Evolutionary conservation across 345 rosid genomes (phyloP), one percentile per base, ranked within the genome.

Genomic region (Kernera saxatilis): DNA sequence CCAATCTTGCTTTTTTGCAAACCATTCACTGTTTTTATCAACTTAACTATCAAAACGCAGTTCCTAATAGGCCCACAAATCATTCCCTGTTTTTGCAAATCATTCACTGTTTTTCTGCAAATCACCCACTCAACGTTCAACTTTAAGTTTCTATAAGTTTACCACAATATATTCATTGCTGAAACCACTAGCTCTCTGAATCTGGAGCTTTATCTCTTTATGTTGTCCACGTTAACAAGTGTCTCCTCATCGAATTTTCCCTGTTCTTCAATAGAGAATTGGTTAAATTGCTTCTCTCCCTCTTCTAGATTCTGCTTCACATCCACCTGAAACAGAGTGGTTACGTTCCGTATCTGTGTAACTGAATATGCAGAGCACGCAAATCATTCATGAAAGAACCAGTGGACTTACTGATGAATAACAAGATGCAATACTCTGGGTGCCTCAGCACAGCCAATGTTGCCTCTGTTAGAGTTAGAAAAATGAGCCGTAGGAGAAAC

Each of bases 181-280:
- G 64, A 86, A 87, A 54, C 88, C 96, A 54, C 73, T 82, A 44
- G 85, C 77, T 84, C 79, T 84, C 55, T 45, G 80, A 60, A 76
- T 82, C 23, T 41, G 9, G 91, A 73, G 72, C 89, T 87, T 77
- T 83, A 85, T 71, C 79, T 84, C 77, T 78, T 84, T 30, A 90
- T 86, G 78, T 70, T 87, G 79, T 88, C 85, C 52, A 93, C 93
- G 71, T 90, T 93, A 53, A 90, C 96, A 27, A 90, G 93, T 21
- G 97, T 93, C 81, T 90, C 96, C 77, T 93, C 97, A 15, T 90
- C 93, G 63, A 93, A 90, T 76, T 93, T 88, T 0, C 96, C 96
- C 40, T 96, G 78, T 74, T 90, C 98, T 90, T 93, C 97, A 70
- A 90, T 90, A 26, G 98, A 93, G 45, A 93, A 91, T 70, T 86